phyloP scores from a whole-genome alignment of 352 stramenopile species.

The Globisporangium paddicum region DNA sequence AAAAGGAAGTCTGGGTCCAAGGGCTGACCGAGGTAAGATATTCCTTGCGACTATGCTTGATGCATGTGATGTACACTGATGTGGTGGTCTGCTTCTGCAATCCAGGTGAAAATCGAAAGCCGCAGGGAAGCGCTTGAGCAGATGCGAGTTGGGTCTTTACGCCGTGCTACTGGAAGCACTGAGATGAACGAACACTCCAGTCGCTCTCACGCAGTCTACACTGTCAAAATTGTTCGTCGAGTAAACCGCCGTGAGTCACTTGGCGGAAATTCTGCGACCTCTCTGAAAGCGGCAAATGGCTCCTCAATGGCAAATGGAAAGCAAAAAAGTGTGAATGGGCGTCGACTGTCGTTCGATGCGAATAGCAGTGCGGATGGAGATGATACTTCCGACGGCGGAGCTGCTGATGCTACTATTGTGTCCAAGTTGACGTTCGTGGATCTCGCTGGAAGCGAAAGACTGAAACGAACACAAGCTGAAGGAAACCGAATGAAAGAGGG shows the following conservation, averaged over 20 bases:
- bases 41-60: neutral
- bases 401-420: conserved; percentile 39
- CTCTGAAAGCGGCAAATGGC: conserved; percentile 5
- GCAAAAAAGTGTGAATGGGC: conserved; percentile 14
- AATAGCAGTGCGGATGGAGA: conserved; percentile 8
- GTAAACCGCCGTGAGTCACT: conserved; percentile 26
- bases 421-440: conserved; percentile 89
- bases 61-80: neutral
- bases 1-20: conserved; percentile 72
- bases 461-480: conserved; percentile 84
- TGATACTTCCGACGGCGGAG: conserved; percentile 9
- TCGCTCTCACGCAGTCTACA: conserved; percentile 85
- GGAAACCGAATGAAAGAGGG: conserved; percentile 86
- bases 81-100: neutral
- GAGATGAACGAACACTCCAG: conserved; percentile 88
- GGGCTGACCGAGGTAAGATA: conserved; percentile 58
- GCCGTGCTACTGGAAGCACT: conserved; percentile 77
- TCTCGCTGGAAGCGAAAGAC: conserved; percentile 77
- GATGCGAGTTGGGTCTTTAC: conserved; percentile 68
- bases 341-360: conserved; percentile 10
- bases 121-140: conserved; percentile 67
- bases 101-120: conserved; percentile 50
- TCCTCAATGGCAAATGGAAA: conserved; percentile 8
- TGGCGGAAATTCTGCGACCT: conserved; percentile 3
- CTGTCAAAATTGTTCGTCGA: conserved; percentile 73